Conservation (phyloP, 805 yeast species). For the Myxozyma melibiosi region DNA sequence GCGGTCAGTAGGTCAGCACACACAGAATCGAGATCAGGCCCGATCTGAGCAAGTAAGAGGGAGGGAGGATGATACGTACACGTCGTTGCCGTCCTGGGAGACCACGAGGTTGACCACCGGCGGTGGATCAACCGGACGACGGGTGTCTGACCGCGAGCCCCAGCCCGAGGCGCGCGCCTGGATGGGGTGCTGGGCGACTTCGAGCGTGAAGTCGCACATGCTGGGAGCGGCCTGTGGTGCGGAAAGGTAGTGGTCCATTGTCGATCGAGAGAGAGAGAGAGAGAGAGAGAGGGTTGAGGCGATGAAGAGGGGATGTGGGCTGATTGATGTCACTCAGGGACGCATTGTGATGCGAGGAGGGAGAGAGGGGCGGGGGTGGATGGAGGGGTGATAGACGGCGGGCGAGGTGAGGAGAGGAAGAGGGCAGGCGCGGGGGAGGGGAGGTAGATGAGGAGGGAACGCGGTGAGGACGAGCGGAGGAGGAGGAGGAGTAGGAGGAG, state of each 20-base stretch:
- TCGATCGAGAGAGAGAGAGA: neutral
- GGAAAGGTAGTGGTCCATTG: neutral
- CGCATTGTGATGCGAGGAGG: too few relatives aligned
- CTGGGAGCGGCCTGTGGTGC: neutral
- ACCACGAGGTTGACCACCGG: constrained; percentile 39
- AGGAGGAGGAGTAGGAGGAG: too few relatives aligned
- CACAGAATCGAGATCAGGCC: neutral
- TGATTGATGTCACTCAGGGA: neutral
- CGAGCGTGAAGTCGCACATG: constrained; percentile 15
- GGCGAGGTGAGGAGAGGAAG: too few relatives aligned
- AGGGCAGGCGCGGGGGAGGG: too few relatives aligned
- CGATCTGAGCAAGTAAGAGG: constrained; percentile 27
- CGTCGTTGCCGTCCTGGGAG: constrained; percentile 23
- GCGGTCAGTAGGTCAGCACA: neutral
- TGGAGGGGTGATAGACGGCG: too few relatives aligned
- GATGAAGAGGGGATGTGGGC: neutral
- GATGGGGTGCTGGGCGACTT: constrained; percentile 40
- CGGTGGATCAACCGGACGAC: constrained; percentile 45
- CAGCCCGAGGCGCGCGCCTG: constrained; percentile 44
- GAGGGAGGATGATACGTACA: constrained; percentile 16
- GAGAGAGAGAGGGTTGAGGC: neutral
- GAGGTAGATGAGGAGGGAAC: too few relatives aligned
- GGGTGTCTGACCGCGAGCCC: constrained; percentile 41
- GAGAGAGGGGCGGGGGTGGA: too few relatives aligned
- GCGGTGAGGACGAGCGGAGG: too few relatives aligned